Conservation (phyloP, 192 early-diverging fungal genomes). For the Coemansia guatemalensis region DNA sequence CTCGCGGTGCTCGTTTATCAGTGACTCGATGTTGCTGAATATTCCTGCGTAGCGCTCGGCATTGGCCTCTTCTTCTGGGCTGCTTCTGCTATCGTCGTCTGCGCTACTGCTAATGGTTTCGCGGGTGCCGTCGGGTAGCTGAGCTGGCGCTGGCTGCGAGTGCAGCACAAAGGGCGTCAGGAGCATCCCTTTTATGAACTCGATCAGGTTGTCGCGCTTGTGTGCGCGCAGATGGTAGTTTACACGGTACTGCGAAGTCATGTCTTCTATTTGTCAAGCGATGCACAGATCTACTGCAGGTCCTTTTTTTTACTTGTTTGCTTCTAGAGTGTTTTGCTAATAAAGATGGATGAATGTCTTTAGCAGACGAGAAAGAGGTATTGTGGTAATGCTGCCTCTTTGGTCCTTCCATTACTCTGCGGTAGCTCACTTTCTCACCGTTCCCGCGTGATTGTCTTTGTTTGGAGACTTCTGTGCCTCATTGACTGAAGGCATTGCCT, state of each 20-base stretch:
- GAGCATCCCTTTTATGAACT: constrained; percentile 88
- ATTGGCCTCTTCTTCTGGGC: constrained; percentile 54
- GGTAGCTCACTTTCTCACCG: not conserved
- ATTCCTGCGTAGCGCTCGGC: constrained; percentile 76
- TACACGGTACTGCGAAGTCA: constrained; percentile 53
- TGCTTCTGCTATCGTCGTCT: constrained; percentile 1
- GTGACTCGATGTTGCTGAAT: constrained; percentile 72
- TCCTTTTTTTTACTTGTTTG: not conserved
- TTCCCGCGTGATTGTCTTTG: not conserved
- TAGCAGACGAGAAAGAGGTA: not conserved
- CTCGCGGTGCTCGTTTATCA: constrained; percentile 66
- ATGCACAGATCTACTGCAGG: not conserved
- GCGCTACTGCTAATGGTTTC: not conserved
- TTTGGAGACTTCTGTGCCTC: not conserved
- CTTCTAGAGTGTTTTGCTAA: not conserved
- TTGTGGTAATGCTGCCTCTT: not conserved
- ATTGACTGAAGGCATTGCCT: not conserved
- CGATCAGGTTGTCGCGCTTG: constrained; percentile 88
- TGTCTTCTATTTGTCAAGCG: constrained; percentile 10
- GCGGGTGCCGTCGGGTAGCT: not conserved
- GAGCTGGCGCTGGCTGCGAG: constrained; percentile 45
- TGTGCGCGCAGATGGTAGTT: constrained; percentile 67
- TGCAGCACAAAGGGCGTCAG: constrained; percentile 87
- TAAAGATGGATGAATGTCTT: not conserved
- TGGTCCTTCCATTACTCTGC: too few species aligned